Evolutionary conservation across 305 asterid species (phyloP), one percentile per base, ranked within the genome.

Genomic region (Fraxinus baroniana): DNA sequence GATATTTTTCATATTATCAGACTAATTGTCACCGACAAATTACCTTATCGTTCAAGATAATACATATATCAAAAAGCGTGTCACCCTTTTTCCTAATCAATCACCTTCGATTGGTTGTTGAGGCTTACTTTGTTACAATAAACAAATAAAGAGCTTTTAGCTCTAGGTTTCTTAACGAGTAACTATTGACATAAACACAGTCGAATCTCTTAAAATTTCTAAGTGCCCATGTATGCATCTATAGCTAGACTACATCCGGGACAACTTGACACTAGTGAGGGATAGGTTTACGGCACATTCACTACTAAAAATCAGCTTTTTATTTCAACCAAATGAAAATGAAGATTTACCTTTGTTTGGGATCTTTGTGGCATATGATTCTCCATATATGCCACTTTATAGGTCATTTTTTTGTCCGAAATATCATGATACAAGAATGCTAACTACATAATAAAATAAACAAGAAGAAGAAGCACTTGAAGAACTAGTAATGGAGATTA

Each of bases 271-370:
- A 3, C 57, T 13, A 46, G 0, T 3, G 0, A 46, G 1, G 57
- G 18, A 1, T 46, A 46, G 1, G 18, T 1, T 46, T 46, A 46
- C 0, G 6, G 4, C 57, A 46, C 18, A 46, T 9, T 3, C 7
- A 46, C 0, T 3, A 18, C 37, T 33, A 26, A 26, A 26, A 26
- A 26, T 0, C 1, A 26, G 28, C 24, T 4, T 26, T 57, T 74
- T 73, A 26, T 79, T 35, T 22, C 10, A 6, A 28, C 30, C 9
- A 79, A 68, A 22, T 35, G 66, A 73, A 32, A 26, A 12, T 12
- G 9, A 32, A 79, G 80, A 79, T 70, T 75, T 79, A 66, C 57
- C 9, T 70, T 44, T 85, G 88, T 85, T 82, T 72, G 71, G 86
- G 28, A 83, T 83, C 84, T 44, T 30, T 9, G 82, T 13, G 60